These are phyloP conservation scores for Trichodelitschia bisporula DNA, from an alignment of 495 filamentous ascomycete species.

Conservation along the genomic window DNA sequence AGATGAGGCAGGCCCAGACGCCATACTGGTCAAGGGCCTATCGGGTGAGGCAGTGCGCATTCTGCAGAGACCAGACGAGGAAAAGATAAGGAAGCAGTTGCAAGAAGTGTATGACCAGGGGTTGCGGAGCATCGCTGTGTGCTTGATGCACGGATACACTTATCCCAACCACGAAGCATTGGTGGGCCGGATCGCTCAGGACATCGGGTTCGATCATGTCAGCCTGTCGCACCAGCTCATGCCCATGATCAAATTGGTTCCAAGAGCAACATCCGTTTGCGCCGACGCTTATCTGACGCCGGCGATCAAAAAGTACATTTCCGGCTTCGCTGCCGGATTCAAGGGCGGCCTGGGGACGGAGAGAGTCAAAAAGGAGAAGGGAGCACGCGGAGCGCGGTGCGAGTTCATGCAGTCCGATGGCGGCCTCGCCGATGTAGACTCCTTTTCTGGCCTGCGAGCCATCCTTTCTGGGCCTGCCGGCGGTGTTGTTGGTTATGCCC, in stretches of 20 bases:
- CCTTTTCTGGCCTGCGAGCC: conserved; percentile 49
- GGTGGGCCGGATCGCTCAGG: conserved; percentile 38
- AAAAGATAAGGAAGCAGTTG: conserved; percentile 26
- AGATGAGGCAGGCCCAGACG: conserved; percentile 20
- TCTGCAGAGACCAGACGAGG: conserved; percentile 29
- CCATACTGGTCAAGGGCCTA: conserved; percentile 36
- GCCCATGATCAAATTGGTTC: conserved; percentile 85
- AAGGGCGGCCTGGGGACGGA: conserved; percentile 40
- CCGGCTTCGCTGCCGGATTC: conserved; percentile 61
- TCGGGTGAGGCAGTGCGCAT: conserved; percentile 49
- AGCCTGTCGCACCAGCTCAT: conserved; percentile 52
- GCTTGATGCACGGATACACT: conserved; percentile 61
- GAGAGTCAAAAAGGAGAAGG: conserved; percentile 33
- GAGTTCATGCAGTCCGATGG: conserved; percentile 82
- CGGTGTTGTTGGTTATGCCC: conserved; percentile 67
- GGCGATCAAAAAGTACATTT: conserved; percentile 85
- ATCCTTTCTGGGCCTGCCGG: conserved; percentile 64
- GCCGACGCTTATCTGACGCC: conserved; percentile 94
- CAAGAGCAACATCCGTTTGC: conserved; percentile 74
- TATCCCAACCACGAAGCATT: conserved; percentile 51
- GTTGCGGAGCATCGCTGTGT: conserved; percentile 48
- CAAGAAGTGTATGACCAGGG: conserved; percentile 34
- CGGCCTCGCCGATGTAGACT: conserved; percentile 49
- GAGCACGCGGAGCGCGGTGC: conserved; percentile 34
- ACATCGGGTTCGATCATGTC: conserved; percentile 57